Evolutionary conservation across 2,329 filamentous ascomycete genomes (phyloP).

Genomic region (Cercospora nicotianae): DNA sequence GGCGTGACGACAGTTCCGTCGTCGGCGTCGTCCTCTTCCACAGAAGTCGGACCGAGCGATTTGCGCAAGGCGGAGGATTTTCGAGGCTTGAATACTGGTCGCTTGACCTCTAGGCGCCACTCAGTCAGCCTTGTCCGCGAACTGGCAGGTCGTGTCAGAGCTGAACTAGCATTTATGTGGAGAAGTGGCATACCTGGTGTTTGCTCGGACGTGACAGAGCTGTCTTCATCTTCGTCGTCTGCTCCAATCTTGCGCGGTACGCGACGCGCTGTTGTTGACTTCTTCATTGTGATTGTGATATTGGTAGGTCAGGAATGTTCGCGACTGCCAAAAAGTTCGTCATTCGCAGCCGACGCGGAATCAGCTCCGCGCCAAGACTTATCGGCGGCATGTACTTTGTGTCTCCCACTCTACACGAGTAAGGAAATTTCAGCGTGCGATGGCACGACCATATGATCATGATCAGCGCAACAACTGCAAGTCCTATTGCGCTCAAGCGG

Average conservation of each 20-base stretch:
- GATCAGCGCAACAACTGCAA: not conserved
- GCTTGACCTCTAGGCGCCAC: slow-evolving; percentile 54
- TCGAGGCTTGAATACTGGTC: slow-evolving; percentile 55
- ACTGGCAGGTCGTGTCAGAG: slow-evolving; percentile 30
- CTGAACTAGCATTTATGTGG: not conserved
- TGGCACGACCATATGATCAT: not conserved
- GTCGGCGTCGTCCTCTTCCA: slow-evolving; percentile 55
- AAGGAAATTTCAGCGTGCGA: not conserved
- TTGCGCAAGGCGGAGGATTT: slow-evolving; percentile 75
- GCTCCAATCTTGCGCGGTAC: slow-evolving; percentile 77
- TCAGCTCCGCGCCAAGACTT: slow-evolving; percentile 3
- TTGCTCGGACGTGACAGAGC: slow-evolving; percentile 24
- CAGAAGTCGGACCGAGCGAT: slow-evolving; percentile 68
- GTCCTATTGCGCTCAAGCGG: not conserved
- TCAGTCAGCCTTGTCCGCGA: slow-evolving; percentile 43
- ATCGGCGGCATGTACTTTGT: not conserved
- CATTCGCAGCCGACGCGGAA: not conserved
- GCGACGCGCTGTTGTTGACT: slow-evolving; percentile 56
- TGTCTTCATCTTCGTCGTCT: slow-evolving; percentile 60
- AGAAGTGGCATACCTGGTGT: slow-evolving; percentile 29
- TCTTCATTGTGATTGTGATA: slow-evolving; percentile 51
- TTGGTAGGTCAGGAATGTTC: not conserved
- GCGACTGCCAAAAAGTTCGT: slow-evolving; percentile 7
- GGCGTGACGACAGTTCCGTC: slow-evolving; percentile 57
- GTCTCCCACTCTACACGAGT: not conserved